phyloP scores from a whole-genome alignment of 2,329 filamentous ascomycete species.

The Trichoderma arundinaceum region DNA sequence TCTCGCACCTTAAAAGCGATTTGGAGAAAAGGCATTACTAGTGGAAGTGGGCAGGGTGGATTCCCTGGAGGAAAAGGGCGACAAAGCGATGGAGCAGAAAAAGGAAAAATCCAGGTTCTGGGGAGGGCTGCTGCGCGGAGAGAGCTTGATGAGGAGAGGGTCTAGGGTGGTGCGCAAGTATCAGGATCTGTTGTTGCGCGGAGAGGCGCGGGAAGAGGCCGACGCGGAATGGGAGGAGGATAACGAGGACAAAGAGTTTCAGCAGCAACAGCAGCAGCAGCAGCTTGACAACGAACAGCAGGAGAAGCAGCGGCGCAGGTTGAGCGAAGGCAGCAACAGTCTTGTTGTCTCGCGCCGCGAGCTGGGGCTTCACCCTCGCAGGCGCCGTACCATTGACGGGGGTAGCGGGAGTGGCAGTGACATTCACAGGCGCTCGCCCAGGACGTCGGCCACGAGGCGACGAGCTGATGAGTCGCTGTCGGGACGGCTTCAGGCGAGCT shows the following conservation, averaged over 20 bases:
- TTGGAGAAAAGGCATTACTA: not conserved
- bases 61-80: not conserved
- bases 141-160: slow-evolving; percentile 46
- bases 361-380: slow-evolving; percentile 10
- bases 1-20: not conserved
- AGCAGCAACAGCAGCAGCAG: slow-evolving; percentile 2
- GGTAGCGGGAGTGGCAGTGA: slow-evolving; percentile 13
- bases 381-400: slow-evolving; percentile 25
- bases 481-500: slow-evolving; percentile 15
- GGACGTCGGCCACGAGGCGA: slow-evolving; percentile 24
- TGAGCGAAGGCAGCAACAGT: slow-evolving; percentile 27
- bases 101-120: slow-evolving; percentile 54
- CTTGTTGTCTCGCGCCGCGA: slow-evolving; percentile 18
- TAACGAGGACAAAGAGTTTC: slow-evolving; percentile 6
- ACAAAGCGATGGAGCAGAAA: slow-evolving; percentile 44
- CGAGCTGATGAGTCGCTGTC: slow-evolving; percentile 25
- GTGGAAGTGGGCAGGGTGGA: slow-evolving; percentile 4
- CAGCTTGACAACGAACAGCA: not conserved
- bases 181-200: slow-evolving; percentile 22
- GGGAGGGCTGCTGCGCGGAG: slow-evolving; percentile 56
- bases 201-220: slow-evolving; percentile 23
- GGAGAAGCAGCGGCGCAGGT: slow-evolving; percentile 24
- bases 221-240: slow-evolving; percentile 24
- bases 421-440: slow-evolving; percentile 21
- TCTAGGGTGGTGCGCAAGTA: slow-evolving; percentile 31